These are phyloP conservation scores for Rhodosporidiobolus odoratus DNA, from an alignment of 768 basidiomycete species.

Conservation along the genomic window DNA sequence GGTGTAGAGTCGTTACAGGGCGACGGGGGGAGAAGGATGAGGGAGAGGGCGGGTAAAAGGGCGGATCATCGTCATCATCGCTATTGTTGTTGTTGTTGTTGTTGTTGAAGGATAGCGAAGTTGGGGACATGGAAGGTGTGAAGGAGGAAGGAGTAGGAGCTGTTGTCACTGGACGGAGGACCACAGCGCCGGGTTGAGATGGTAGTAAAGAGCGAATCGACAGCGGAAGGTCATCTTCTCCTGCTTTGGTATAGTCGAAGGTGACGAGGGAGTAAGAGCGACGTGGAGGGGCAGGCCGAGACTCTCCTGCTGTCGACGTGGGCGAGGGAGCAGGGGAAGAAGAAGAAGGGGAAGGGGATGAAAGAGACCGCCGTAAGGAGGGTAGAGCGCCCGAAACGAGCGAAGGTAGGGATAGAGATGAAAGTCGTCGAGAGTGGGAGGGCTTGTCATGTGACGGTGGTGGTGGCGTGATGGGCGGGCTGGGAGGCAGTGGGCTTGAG, in stretches of 20 bases:
- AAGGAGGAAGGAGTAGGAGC: background rate
- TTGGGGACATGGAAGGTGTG: background rate
- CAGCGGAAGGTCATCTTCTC: background rate
- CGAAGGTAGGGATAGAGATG: too few relatives aligned
- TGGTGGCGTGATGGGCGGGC: too few relatives aligned
- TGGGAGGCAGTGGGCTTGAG: too few relatives aligned
- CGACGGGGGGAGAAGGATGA: background rate
- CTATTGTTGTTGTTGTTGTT: too few relatives aligned
- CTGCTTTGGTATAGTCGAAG: background rate
- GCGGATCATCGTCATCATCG: too few relatives aligned
- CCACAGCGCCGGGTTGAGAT: background rate
- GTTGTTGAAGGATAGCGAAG: background rate
- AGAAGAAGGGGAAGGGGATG: background rate
- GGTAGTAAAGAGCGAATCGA: background rate
- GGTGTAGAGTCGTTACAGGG: background rate
- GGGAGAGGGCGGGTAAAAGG: background rate
- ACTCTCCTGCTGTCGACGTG: background rate
- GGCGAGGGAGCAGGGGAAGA: background rate
- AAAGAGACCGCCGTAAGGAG: background rate
- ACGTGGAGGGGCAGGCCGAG: background rate
- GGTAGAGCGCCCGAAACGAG: background rate
- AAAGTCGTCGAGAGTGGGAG: too few relatives aligned
- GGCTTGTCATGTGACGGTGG: too few relatives aligned
- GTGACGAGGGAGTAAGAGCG: background rate
- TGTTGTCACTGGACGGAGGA: background rate